Percentiles rank a stretch among this genome's conserved stretches.
Conservation (phyloP, 352 stramenopile genomes). For the Phytophthora sansomeana region DNA sequence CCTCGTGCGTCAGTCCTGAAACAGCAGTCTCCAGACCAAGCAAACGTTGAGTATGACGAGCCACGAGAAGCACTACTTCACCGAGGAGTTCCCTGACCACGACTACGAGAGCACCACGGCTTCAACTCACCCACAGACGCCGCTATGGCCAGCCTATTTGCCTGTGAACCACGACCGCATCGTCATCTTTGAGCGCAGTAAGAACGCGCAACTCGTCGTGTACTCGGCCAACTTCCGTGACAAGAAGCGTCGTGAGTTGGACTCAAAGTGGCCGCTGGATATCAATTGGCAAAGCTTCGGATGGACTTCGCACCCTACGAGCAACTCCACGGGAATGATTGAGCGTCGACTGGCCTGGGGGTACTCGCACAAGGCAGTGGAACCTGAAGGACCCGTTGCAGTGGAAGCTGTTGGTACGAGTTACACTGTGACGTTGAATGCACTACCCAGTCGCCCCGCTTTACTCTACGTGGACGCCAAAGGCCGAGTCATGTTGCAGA, state of each 20-base stretch:
- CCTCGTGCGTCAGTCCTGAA: conserved; percentile 19
- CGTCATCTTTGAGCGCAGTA: conserved; percentile 81
- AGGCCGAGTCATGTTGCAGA: conserved; percentile 63
- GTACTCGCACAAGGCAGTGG: conserved; percentile 60
- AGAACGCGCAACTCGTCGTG: conserved; percentile 84
- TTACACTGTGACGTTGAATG: conserved; percentile 74
- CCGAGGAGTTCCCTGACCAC: conserved; percentile 72
- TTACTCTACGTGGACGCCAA: conserved; percentile 70
- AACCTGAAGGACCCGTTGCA: conserved; percentile 19
- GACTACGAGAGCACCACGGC: conserved; percentile 72
- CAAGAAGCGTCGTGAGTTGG: conserved; percentile 52
- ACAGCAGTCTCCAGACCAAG: conserved; percentile 9
- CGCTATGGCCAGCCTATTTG: conserved; percentile 77
- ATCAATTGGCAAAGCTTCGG: conserved; percentile 88
- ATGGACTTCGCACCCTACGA: conserved; percentile 73
- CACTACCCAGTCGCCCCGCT: conserved; percentile 58
- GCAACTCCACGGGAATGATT: conserved; percentile 69
- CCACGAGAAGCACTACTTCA: conserved; percentile 60
- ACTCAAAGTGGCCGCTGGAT: conserved; percentile 74
- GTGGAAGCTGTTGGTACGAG: conserved; percentile 45
- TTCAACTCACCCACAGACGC: conserved; percentile 64
- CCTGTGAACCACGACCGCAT: conserved; percentile 65
- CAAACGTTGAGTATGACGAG: too few relatives aligned
- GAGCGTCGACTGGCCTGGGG: conserved; percentile 78
- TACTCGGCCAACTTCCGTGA: conserved; percentile 76